Evolutionary conservation across 257 asterid genomes (phyloP).

Genomic region (Leptodermis oblonga): DNA sequence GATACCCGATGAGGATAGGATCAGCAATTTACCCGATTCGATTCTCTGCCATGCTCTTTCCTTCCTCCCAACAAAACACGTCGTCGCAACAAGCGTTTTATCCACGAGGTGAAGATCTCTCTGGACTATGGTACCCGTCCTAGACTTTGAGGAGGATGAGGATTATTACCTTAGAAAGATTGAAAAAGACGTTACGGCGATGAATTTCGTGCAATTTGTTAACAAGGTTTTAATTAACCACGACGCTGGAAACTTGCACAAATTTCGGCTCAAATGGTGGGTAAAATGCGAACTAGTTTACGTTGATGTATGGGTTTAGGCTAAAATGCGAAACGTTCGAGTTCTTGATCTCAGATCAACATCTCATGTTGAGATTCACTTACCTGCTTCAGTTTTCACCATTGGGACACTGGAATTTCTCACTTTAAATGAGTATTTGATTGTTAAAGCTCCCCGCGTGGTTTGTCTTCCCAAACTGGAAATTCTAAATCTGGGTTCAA

Average conservation of each 20-base stretch:
- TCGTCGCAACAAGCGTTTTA: not conserved
- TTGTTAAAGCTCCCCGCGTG: not conserved
- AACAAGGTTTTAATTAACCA: not conserved
- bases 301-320: not conserved
- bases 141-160: no score
- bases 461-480: not conserved
- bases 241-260: not conserved
- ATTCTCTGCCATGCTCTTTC: not conserved
- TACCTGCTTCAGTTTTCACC: not conserved
- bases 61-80: not conserved
- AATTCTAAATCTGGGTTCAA: not conserved
- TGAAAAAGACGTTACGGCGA: no score
- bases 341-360: not conserved
- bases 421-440: not conserved
- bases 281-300: not conserved
- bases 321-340: not conserved
- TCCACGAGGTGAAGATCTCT: not conserved
- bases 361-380: not conserved
- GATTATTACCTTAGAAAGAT: no score
- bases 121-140: not conserved
- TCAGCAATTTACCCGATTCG: not conserved
- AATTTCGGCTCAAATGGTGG: not conserved
- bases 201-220: not conserved
- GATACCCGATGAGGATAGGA: not conserved
- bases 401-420: not conserved